Evolutionary conservation across 73 alveolate species (phyloP).

Genomic region (Halteria grandinella): DNA sequence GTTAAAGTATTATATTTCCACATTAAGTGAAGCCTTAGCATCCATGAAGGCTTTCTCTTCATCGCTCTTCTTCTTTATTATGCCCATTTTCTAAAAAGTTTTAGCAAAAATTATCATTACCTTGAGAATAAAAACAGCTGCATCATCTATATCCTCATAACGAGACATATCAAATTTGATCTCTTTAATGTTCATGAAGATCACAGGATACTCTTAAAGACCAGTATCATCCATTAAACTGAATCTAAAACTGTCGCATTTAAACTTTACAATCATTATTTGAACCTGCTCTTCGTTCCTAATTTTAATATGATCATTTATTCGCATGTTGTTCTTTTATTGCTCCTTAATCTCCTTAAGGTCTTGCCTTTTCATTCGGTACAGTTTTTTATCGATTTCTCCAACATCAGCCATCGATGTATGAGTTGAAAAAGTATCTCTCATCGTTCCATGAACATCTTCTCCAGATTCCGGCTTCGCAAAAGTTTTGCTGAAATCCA

Average conservation of each 20-base stretch:
- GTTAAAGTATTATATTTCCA: slow-evolving; percentile 59
- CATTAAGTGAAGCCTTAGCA: slow-evolving; percentile 1
- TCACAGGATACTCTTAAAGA: slow-evolving; percentile 50
- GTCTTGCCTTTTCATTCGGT: no score
- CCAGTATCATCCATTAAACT: slow-evolving; percentile 70
- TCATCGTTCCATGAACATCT: no score
- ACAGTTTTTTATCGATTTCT: no score
- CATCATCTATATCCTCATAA: slow-evolving; percentile 63
- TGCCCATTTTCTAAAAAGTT: slow-evolving; percentile 44
- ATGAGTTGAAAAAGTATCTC: no score
- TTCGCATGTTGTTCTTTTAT: not conserved
- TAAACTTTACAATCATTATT: slow-evolving; percentile 14
- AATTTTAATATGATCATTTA: not conserved
- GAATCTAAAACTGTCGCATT: slow-evolving; percentile 53
- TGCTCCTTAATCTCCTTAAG: no score
- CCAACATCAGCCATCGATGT: no score
- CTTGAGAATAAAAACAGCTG: slow-evolving; percentile 59
- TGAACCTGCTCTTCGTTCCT: slow-evolving; percentile 16
- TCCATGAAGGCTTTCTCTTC: slow-evolving; percentile 50
- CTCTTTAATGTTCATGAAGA: slow-evolving; percentile 48
- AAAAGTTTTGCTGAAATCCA: no score
- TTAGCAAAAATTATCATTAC: slow-evolving; percentile 15
- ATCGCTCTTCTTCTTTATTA: slow-evolving; percentile 26
- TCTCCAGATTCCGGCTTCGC: no score
- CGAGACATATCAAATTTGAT: slow-evolving; percentile 10